Evolutionary conservation across 352 stramenopile genomes (phyloP).

Genomic region (Globisporangium emineosum): DNA sequence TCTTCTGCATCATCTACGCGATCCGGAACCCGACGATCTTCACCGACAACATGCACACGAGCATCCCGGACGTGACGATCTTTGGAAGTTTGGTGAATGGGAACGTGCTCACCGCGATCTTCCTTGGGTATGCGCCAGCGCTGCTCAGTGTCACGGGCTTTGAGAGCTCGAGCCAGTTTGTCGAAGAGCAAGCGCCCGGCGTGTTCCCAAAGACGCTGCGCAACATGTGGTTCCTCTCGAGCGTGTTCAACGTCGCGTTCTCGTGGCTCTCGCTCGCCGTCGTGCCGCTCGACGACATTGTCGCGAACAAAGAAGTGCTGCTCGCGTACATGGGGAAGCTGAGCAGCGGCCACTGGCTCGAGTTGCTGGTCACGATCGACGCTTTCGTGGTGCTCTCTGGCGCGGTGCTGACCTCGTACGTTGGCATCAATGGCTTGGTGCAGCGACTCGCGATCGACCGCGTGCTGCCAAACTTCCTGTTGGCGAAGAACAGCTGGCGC

Average conservation of each 20-base stretch:
- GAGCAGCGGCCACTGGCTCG: conserved; percentile 22
- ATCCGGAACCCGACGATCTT: conserved; percentile 52
- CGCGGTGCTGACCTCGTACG: conserved; percentile 70
- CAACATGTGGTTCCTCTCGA: conserved; percentile 77
- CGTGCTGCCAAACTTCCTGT: conserved; percentile 33
- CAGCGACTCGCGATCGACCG: conserved; percentile 63
- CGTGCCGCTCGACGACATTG: conserved; percentile 59
- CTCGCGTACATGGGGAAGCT: conserved; percentile 51
- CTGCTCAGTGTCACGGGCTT: conserved; percentile 85
- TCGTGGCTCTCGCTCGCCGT: conserved; percentile 62
- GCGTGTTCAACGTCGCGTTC: conserved; percentile 79
- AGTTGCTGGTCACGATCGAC: conserved; percentile 45
- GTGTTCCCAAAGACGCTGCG: conserved; percentile 83
- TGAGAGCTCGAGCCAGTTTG: conserved; percentile 79
- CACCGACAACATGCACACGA: conserved; percentile 45
- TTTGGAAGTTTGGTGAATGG: conserved; percentile 22
- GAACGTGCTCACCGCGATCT: conserved; percentile 34
- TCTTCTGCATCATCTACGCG: conserved; percentile 47
- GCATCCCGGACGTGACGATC: conserved; percentile 36
- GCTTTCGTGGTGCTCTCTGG: conserved; percentile 76
- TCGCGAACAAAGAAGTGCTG: conserved; percentile 39
- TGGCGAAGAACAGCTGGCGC: conserved; percentile 42
- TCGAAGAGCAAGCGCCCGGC: conserved; percentile 75
- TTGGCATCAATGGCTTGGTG: conserved; percentile 55
- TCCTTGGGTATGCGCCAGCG: conserved; percentile 58